phyloP scores from a whole-genome alignment of 768 basidiomycete species.

The Leccinum obscurum region DNA sequence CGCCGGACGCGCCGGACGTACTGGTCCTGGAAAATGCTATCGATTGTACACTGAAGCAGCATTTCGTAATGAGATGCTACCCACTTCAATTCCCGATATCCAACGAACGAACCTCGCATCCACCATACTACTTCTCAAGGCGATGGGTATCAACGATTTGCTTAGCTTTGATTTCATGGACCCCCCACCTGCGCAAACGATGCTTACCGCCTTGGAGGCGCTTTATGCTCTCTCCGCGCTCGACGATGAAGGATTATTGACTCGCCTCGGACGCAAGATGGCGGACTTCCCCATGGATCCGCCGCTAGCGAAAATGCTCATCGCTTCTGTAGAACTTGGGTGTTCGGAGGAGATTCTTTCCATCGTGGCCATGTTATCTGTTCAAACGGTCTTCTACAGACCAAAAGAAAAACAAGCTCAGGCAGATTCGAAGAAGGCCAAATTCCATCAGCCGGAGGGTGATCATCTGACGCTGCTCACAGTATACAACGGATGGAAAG shows the following conservation, averaged over 20 bases:
- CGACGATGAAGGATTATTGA: constrained; percentile 95
- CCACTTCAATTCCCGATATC: constrained; percentile 96
- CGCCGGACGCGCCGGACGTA: constrained; percentile 94
- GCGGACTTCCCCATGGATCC: constrained; percentile 99
- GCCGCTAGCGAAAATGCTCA: constrained; percentile 94
- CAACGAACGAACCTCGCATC: constrained; percentile 91
- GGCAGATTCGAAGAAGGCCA: constrained; percentile 99
- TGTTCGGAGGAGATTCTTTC: constrained; percentile 98
- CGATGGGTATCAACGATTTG: constrained; percentile 98
- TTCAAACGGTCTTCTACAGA: constrained; percentile 95
- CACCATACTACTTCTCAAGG: constrained; percentile 94
- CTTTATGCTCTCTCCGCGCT: constrained; percentile 94
- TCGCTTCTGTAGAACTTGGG: constrained; percentile 94
- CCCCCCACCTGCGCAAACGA: constrained; percentile 93
- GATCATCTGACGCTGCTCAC: constrained; percentile 90
- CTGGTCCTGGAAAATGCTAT: constrained; percentile 98
- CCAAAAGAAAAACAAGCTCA: constrained; percentile 99
- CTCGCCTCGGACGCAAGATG: constrained; percentile 96
- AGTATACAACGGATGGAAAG: constrained; percentile 99
- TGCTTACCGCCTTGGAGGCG: constrained; percentile 94
- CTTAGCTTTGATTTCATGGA: constrained; percentile 99
- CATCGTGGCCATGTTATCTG: constrained; percentile 96
- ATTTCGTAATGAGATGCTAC: constrained; percentile 98
- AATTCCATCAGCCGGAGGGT: constrained; percentile 98
- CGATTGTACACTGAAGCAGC: constrained; percentile 98